Evolutionary conservation across 1,284 basidiomycete species (phyloP).

Genomic region (Polyporus tsugae): DNA sequence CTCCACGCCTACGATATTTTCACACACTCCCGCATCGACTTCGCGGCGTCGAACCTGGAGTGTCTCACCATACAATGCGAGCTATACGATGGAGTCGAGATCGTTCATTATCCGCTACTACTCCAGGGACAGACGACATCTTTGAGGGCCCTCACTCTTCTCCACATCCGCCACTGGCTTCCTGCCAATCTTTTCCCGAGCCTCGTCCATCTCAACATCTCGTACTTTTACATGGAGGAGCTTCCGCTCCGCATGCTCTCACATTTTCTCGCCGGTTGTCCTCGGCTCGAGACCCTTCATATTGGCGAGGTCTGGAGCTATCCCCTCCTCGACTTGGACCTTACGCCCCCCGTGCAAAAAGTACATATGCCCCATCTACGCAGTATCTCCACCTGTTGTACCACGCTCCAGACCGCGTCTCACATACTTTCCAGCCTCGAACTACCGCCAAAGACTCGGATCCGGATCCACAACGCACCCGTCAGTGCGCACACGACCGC

Average conservation of each 20-base stretch:
- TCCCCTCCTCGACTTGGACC: constrained; percentile 16
- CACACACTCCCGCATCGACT: constrained; percentile 19
- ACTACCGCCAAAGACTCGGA: constrained; percentile 9
- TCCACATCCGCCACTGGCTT: constrained; percentile 23
- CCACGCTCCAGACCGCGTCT: constrained; percentile 15
- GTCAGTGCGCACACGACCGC: constrained; percentile 16
- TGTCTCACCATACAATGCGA: constrained; percentile 23
- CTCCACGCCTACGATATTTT: constrained; percentile 20
- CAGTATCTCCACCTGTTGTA: constrained; percentile 19
- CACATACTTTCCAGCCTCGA: constrained; percentile 13
- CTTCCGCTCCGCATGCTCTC: constrained; percentile 19
- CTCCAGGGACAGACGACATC: constrained; percentile 16
- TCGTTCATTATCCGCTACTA: constrained; percentile 13
- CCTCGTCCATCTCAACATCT: constrained; percentile 24
- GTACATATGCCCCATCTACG: constrained; percentile 16
- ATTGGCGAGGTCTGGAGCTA: constrained; percentile 23
- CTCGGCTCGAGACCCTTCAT: constrained; percentile 17
- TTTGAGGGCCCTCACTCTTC: constrained; percentile 19
- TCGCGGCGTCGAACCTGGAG: constrained; percentile 18
- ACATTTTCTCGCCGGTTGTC: constrained; percentile 17
- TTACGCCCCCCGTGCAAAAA: constrained; percentile 12
- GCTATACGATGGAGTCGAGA: constrained; percentile 7
- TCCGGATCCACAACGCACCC: constrained; percentile 16
- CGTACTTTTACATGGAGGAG: constrained; percentile 26
- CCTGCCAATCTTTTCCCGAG: constrained; percentile 23